These are phyloP conservation scores for Exophiala alcalophila DNA, from an alignment of 2,329 filamentous ascomycete genomes.

Conservation along the genomic window DNA sequence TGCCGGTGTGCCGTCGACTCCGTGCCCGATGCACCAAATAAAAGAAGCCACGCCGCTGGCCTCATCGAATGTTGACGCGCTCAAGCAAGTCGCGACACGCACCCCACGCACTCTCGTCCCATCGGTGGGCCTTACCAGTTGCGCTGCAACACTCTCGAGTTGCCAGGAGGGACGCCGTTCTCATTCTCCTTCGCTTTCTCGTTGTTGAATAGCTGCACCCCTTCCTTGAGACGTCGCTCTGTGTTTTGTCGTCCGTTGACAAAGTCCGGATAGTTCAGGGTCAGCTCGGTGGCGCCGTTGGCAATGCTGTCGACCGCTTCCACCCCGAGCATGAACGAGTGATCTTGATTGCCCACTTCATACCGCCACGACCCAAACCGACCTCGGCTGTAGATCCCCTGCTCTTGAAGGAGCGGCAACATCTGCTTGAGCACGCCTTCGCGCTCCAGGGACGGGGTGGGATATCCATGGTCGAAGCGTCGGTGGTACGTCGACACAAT, in stretches of 20 bases:
- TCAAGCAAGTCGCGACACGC: too few species aligned
- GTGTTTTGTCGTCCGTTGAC: constrained; percentile 71
- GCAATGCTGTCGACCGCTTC: constrained; percentile 89
- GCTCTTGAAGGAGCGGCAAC: constrained; percentile 84
- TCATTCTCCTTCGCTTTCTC: constrained; percentile 30
- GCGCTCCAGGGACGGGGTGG: constrained; percentile 89
- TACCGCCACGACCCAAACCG: constrained; percentile 98
- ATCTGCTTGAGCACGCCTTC: constrained; percentile 91
- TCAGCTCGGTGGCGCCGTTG: constrained; percentile 84
- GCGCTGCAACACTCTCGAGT: constrained; percentile 19
- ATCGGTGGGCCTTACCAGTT: too few species aligned
- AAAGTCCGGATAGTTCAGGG: constrained; percentile 94
- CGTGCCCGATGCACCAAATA: too few species aligned
- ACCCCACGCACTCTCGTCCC: too few species aligned
- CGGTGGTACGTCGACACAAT: constrained; percentile 98
- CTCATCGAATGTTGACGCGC: neutral
- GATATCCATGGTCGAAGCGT: constrained; percentile 97
- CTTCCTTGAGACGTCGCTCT: constrained; percentile 61
- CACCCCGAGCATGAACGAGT: constrained; percentile 95
- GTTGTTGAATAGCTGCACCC: constrained; percentile 57
- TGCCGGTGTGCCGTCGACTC: too few species aligned
- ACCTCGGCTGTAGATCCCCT: constrained; percentile 91
- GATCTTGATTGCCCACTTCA: constrained; percentile 95
- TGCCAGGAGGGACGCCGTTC: constrained; percentile 24
- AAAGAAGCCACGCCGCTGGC: too few species aligned